A percentile compares a stretch with the other conserved stretches of the same genome.
These are phyloP conservation scores for Cryptococcus maquisensis DNA, from an alignment of 1,284 basidiomycete genomes.

Conservation along the genomic window DNA sequence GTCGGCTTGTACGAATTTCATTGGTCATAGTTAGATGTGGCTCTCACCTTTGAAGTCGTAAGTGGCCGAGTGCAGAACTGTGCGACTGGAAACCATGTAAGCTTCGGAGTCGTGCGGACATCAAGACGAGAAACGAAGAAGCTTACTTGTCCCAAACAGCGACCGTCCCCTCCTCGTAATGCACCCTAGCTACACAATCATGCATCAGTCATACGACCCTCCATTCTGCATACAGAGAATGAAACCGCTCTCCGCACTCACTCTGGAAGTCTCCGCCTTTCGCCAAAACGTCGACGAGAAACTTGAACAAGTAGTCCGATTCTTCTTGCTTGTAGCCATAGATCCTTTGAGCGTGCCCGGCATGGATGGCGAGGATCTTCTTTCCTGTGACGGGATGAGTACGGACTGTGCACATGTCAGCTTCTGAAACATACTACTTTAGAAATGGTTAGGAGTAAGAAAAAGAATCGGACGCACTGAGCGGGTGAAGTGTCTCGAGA, in stretches of 20 bases:
- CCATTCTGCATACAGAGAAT: background rate
- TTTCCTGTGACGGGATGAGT: constrained; percentile 64
- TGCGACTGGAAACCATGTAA: background rate
- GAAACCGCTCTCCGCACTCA: background rate
- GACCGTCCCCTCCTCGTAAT: constrained; percentile 50
- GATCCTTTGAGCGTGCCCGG: constrained; percentile 58
- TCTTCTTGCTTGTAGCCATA: constrained; percentile 63
- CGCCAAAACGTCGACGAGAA: constrained; percentile 54
- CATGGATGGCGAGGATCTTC: constrained; percentile 62
- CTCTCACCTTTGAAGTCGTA: constrained; percentile 9
- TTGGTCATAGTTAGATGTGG: too few relatives aligned
- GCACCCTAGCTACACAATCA: constrained; percentile 30
- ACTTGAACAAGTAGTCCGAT: constrained; percentile 58
- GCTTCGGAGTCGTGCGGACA: background rate
- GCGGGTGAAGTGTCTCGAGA: constrained; percentile 3
- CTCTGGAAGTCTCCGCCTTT: constrained; percentile 51
- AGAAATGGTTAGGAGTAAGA: too few relatives aligned
- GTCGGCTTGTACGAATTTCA: too few relatives aligned
- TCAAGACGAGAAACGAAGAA: too few relatives aligned
- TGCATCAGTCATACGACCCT: background rate
- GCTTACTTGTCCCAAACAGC: constrained; percentile 49
- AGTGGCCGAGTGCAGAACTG: constrained; percentile 6
- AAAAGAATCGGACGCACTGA: constrained; percentile 4
- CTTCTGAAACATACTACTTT: background rate
- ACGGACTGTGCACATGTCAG: constrained; percentile 47